These are phyloP conservation scores for Tieghemiomyces parasiticus DNA, from an alignment of 192 early-diverging fungal genomes.

Conservation along the genomic window DNA sequence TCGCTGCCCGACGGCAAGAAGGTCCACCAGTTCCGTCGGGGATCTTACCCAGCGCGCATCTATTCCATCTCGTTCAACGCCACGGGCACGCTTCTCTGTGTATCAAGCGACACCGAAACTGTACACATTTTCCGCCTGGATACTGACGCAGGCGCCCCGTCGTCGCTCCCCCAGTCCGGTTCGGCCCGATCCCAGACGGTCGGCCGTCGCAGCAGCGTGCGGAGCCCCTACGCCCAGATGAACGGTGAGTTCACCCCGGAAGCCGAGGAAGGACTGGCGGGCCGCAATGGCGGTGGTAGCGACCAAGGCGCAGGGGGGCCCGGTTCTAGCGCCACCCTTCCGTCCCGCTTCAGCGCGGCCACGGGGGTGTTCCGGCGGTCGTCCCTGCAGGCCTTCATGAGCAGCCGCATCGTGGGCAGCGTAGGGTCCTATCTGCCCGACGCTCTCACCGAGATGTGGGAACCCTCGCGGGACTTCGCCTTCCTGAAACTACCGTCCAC, in stretches of 20 bases:
- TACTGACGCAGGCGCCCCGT: constrained; percentile 1
- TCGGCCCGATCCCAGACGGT: constrained; percentile 20
- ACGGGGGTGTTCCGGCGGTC: constrained; percentile 42
- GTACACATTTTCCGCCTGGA: constrained; percentile 85
- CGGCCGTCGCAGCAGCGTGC: constrained; percentile 13
- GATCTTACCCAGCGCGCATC: constrained; percentile 82
- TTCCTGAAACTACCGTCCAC: constrained; percentile 72
- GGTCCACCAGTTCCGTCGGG: constrained; percentile 86
- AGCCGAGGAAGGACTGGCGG: background rate
- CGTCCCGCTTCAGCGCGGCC: constrained; percentile 24
- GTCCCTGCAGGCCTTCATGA: constrained; percentile 30
- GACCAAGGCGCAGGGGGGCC: constrained; percentile 1
- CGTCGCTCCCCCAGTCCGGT: constrained; percentile 10
- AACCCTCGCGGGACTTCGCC: constrained; percentile 89
- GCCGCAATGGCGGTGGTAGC: constrained; percentile 8
- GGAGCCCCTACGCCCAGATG: constrained; percentile 9
- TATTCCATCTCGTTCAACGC: constrained; percentile 82
- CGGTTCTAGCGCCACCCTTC: constrained; percentile 7
- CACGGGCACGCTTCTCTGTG: constrained; percentile 43
- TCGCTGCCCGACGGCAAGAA: constrained; percentile 71
- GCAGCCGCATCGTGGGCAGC: constrained; percentile 54
- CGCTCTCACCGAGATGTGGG: constrained; percentile 81
- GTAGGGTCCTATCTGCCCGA: constrained; percentile 81
- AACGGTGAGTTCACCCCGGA: background rate
- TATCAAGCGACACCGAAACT: constrained; percentile 83